Evolutionary conservation across 148 eudicot species (phyloP), one percentile per base, ranked within the genome.

Genomic region (Suaeda aralocaspica): DNA sequence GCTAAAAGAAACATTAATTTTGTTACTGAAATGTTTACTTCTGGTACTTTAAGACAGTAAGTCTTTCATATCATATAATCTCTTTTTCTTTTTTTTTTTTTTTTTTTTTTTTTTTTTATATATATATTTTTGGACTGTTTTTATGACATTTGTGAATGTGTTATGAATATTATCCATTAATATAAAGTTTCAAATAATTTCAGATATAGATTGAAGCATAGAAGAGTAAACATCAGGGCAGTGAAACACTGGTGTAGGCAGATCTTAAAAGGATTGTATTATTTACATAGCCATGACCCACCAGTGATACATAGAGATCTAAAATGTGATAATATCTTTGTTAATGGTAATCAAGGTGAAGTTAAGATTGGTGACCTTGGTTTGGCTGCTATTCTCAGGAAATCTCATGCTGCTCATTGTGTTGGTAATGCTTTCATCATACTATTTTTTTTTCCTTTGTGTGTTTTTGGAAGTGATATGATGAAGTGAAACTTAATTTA

Each of bases 321-420:
- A 78, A 91, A 91, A 72, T 91, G 96, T 83, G 96, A 91, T 74
- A 91, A 91, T 64, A 91, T 91, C 55, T 91, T 91, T 73, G 46
- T 91, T 26, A 91, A 91, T 81, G 96, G 96, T 22, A 88, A 91
- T 82, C 96, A 88, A 74, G 96, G 96, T 26, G 87, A 91, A 71
- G 88, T 91, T 10, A 91, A 91, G 81, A 91, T 91, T 68, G 96
- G 96, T 7, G 96, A 91, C 77, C 87, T 91, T 25, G 97, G 97
- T 55, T 83, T 91, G 16, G 97, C 97, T 30, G 97, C 94, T 1
- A 84, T 91, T 55, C 89, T 91, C 60, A 82, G 83, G 46, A 88
- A 91, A 72, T 88, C 97, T 28, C 86, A 85, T 71, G 94, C 88
- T 71, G 94, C 94, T 77, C 94, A 81, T 66, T 91, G 97, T 85